Base-by-base conservation (phyloP, 345 rosid species). In the Theobroma cacao region DNA sequence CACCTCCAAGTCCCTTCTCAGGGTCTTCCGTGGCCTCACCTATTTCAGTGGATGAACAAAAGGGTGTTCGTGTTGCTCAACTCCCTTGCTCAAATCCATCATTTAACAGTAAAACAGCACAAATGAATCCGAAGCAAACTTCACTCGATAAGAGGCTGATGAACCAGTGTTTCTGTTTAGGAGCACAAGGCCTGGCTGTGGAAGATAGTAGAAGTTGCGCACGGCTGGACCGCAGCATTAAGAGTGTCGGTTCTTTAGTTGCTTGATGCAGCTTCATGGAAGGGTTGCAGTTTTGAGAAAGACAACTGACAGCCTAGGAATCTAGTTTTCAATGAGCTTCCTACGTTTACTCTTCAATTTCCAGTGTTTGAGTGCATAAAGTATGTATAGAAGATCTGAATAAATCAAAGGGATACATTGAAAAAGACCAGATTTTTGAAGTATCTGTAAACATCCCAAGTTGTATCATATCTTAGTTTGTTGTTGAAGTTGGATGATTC, bases 121-220 rank as follows among this genome's bases (percentile, higher is more conserved):
- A 70, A 72, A 59, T 72, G 78, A 72, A 68, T 74, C 85, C 59
- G 43, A 88, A 81, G 71, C 89, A 86, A 20, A 38, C 65, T 40
- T 90, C 97, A 8, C 31, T 85, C 7, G 70, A 90, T 55, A 85
- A 78, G 87, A 86, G 74, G 69, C 20, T 89, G 81, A 86, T 91
- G 97, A 90, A 92, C 81, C 90, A 81, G 75, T 91, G 87, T 41
- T 84, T 93, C 62, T 90, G 94, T 84, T 88, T 91, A 28, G 90
- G 97, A 11, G 92, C 94, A 60, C 83, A 85, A 79, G 91, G 89
- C 34, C 62, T 93, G 79, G 91, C 84, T 31, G 84, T 85, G 62
- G 88, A 88, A 38, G 90, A 80, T 72, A 77, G 86, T 47, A 60
- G 47, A 22, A 85, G 79, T 62, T 41, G 45, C 70, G 41, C 75